Evolutionary conservation across 306 rosid species (phyloP), one percentile per base, ranked within the genome.

Genomic region (Crataegus laevigata): DNA sequence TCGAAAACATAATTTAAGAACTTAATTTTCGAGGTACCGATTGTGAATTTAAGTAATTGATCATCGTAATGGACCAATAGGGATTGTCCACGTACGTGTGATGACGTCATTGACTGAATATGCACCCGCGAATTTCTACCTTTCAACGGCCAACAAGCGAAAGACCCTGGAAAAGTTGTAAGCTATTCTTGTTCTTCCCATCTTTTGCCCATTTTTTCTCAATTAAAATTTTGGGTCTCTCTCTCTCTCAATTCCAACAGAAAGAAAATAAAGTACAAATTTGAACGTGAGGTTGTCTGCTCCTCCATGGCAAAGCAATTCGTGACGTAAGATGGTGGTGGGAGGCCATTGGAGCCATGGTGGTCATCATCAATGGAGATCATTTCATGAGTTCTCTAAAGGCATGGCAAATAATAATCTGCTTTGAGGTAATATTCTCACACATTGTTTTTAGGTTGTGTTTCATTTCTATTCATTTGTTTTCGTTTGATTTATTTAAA

Each of bases 261-360:
- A n/a, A 55, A n/a, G 21, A n/a, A 55, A 59, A 32, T 8, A 71
- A 14, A 63, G 42, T 26, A 7, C 77, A 8, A 40, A 58, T 65
- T 51, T 73, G 76, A 55, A 11, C 32, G 55, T 42, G 77, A 40
- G 14, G 24, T 24, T 32, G 25, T 10, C 12, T 15, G 8, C 30
- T 42, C 43, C 40, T 26, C 30, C 59, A 42, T 60, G 69, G 65
- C 59, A 40, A 29, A 72, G 68, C 25, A 73, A 24, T 72, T 24
- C 59, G 34, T 36, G 24, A 17, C 51, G 55, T 36, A 59, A 73
- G 40, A 58, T 59, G 76, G 26, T 73, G 76, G 76, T 59, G 40
- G 68, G n/a, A 40, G 25, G 68, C 67, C 76, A 25, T 73, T 73
- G 57, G 8, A 24, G 76, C 76, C 76, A 34, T 15, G 17, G 25